Percentiles rank a stretch among this genome's conserved stretches.
phyloP scores from a whole-genome alignment of 805 yeast genomes.

The Suhomyces tanzawaensis region DNA sequence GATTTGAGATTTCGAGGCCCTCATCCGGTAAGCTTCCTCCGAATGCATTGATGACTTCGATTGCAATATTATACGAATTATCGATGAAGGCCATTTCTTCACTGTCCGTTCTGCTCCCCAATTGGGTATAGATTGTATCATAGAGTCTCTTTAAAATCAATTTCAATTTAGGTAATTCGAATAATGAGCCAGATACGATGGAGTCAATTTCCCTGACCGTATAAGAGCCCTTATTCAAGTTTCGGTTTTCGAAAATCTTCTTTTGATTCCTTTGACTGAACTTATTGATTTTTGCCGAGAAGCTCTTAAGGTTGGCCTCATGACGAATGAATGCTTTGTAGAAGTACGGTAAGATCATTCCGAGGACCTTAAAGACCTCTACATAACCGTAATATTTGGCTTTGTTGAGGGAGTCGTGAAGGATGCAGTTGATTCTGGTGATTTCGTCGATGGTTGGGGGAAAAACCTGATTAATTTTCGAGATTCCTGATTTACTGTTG shows the following conservation, averaged over 20 bases:
- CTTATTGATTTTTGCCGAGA: conserved; percentile 50
- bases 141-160: conserved; percentile 63
- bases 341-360: conserved; percentile 81
- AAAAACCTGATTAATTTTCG: conserved; percentile 71
- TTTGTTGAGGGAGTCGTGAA: conserved; percentile 66
- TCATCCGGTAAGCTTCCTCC: conserved; percentile 58
- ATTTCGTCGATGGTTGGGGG: conserved; percentile 97
- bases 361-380: conserved; percentile 79
- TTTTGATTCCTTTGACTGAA: conserved; percentile 29
- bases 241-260: conserved; percentile 27
- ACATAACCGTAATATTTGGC: conserved; percentile 69
- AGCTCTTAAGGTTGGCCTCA: conserved; percentile 82
- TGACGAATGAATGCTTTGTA: conserved; percentile 92
- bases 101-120: conserved; percentile 18
- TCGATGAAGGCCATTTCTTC: conserved; percentile 26
- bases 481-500: conserved; percentile 49
- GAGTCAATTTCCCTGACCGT: conserved; percentile 33
- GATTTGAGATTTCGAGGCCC: conserved; percentile 4
- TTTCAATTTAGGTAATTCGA: conserved; percentile 70
- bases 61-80: conserved; percentile 50
- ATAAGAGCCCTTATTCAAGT: conserved; percentile 29
- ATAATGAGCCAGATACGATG: conserved; percentile 58
- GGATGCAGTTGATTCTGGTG: conserved; percentile 82
- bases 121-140: conserved; percentile 45
- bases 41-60: conserved; percentile 76